Evolutionary conservation across 2,329 filamentous ascomycete genomes (phyloP).

Genomic region (Penicillium glabrum): DNA sequence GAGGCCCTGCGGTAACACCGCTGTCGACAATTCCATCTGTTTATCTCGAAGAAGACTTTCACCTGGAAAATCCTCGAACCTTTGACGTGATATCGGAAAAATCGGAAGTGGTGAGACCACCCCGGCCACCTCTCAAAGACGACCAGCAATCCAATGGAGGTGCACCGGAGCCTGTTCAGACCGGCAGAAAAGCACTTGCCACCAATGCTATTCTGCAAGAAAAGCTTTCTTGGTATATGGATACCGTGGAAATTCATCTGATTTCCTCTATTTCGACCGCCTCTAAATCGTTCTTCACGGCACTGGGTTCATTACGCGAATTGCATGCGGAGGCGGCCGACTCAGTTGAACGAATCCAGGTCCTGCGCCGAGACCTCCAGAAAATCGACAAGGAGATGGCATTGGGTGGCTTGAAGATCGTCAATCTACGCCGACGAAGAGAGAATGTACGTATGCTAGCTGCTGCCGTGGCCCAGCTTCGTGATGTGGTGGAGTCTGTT

Average conservation of each 20-base stretch:
- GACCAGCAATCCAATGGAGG: slow-evolving; percentile 59
- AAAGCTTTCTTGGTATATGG: slow-evolving; percentile 99
- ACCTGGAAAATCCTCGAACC: slow-evolving; percentile 89
- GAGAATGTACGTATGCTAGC: slow-evolving; percentile 83
- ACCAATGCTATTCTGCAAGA: slow-evolving; percentile 98
- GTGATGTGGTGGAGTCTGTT: slow-evolving; percentile 73
- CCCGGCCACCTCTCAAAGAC: slow-evolving; percentile 54
- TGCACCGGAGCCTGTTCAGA: slow-evolving; percentile 54
- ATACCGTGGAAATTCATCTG: slow-evolving; percentile 95
- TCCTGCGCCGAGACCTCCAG: slow-evolving; percentile 73
- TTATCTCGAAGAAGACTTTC: slow-evolving; percentile 94
- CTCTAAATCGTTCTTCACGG: slow-evolving; percentile 94
- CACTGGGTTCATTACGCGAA: slow-evolving; percentile 84
- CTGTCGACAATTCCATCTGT: slow-evolving; percentile 88
- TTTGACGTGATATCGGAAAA: slow-evolving; percentile 97
- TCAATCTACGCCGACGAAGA: slow-evolving; percentile 75
- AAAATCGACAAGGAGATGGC: slow-evolving; percentile 86
- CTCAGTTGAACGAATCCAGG: slow-evolving; percentile 83
- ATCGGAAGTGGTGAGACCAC: slow-evolving; percentile 85
- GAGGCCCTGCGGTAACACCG: slow-evolving; percentile 73
- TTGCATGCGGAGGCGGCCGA: slow-evolving; percentile 89
- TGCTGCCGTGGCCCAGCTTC: slow-evolving; percentile 79
- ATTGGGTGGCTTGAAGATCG: slow-evolving; percentile 77
- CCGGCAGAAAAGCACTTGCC: slow-evolving; percentile 76
- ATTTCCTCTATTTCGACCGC: slow-evolving; percentile 95